These are phyloP conservation scores for Penicillium samsonianum DNA, from an alignment of 495 filamentous ascomycete genomes.

Conservation along the genomic window DNA sequence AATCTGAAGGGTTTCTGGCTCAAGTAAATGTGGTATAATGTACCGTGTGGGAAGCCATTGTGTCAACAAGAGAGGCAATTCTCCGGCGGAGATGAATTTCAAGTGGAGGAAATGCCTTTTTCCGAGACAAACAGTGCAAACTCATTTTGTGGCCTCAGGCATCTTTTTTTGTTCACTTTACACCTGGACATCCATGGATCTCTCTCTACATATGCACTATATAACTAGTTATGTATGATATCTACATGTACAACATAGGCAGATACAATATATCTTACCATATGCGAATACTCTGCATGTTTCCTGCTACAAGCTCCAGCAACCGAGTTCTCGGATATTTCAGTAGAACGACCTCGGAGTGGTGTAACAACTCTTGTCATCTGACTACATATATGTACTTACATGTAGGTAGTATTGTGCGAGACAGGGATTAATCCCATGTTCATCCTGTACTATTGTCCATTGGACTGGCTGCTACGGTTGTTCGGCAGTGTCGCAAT, in stretches of 20 bases:
- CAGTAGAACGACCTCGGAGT: background rate
- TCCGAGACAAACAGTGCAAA: slow-evolving; percentile 16
- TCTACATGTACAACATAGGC: no score
- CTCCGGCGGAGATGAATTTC: slow-evolving; percentile 35
- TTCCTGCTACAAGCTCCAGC: background rate
- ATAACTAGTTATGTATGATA: no score
- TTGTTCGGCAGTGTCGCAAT: background rate
- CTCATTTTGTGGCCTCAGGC: background rate
- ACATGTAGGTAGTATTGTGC: background rate
- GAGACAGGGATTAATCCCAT: background rate
- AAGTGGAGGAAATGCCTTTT: slow-evolving; percentile 26
- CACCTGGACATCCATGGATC: background rate
- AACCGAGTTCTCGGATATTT: background rate
- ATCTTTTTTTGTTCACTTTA: background rate
- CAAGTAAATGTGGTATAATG: background rate
- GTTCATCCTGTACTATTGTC: background rate
- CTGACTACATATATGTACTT: background rate
- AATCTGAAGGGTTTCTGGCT: background rate
- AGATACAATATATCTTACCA: no score
- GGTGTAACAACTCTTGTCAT: background rate
- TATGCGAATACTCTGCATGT: background rate
- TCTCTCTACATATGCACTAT: no score
- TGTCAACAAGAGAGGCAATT: slow-evolving; percentile 33
- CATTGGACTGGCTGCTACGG: background rate
- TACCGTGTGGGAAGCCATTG: background rate